Base-by-base conservation (phyloP, 2,329 filamentous ascomycete genomes). In the Nothomitra cinnamomea region DNA sequence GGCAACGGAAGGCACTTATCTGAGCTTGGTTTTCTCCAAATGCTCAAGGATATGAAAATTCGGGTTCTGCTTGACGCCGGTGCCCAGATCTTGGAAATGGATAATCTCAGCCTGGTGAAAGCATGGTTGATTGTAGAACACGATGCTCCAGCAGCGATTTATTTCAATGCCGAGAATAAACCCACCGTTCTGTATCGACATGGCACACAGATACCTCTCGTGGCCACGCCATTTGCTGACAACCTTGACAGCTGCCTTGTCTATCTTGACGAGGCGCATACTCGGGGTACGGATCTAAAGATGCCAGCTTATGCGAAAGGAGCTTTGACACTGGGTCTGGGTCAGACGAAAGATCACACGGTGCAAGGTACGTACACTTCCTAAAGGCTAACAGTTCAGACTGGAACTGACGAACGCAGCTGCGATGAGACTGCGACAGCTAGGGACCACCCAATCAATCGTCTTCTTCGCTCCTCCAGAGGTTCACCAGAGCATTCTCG, bases 341-440 rank as follows among this genome's bases (percentile, higher is more conserved):
- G 72, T 1, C 72, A 78, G 53, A 79, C 75, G 0, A 82, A 83
- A 55, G 79, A 82, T 54, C 70, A 76, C 7, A 72, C 75, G 0
- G 77, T 80, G 0, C 79, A 83, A 71, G 75, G 75, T 75, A 64
- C 57, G 62, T 56, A 12, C 15, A 78, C 13, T 76, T 84, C 13
- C 61, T 51, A 13, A n/a, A 36, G n/a, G 12, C 28, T 10, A 13
- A 41, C 15, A 19, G 13, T 42, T 7, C 62, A 63, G 51, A 53
- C n/a, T 17, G 3, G 25, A 32, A 10, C 32, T 56, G 49, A 53
- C 55, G 55, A 24, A 19, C 19, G 10, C 56, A 77, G 80, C 80
- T 53, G 79, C 80, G 0, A 84, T 85, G 80, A 67, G 81, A 55
- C 63, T 85, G 0, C 70, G 82, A 1, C 75, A 82, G 47, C 66